Percentiles rank a stretch among this genome's conserved stretches.
Evolutionary conservation across 345 rosid species (phyloP).

Genomic region (Ceriops tagal): DNA sequence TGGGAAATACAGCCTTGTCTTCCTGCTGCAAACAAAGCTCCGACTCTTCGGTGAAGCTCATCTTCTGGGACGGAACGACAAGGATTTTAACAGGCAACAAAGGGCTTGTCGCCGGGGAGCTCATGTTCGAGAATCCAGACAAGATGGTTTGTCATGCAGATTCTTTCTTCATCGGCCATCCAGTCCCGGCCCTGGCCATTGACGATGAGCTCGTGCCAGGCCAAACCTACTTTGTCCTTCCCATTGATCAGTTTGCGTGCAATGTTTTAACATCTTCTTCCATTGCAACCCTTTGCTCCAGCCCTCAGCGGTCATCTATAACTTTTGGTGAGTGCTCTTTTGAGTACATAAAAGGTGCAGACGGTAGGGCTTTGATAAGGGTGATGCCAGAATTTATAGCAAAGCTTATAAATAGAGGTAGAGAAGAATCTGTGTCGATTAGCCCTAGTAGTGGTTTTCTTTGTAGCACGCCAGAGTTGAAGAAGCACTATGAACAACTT

Average conservation of each 20-base stretch:
- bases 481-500: conserved; percentile 73
- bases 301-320: conserved; percentile 32
- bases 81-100: conserved; percentile 34
- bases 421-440: not conserved
- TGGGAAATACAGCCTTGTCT: conserved; percentile 41
- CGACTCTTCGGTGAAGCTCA: conserved; percentile 36
- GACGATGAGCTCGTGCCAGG: conserved; percentile 63
- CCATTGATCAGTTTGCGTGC: conserved; percentile 58
- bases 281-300: conserved; percentile 51
- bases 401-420: conserved; percentile 10
- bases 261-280: conserved; percentile 51
- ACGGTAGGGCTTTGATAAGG: conserved; percentile 26
- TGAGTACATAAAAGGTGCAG: conserved; percentile 12
- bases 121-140: conserved; percentile 89
- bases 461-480: conserved; percentile 88
- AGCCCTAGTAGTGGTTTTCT: conserved; percentile 30
- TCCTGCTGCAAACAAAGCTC: conserved; percentile 34
- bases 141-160: conserved; percentile 77
- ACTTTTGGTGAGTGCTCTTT: conserved; percentile 36
- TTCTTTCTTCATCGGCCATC: conserved; percentile 86
- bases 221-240: conserved; percentile 75
- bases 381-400: conserved; percentile 24
- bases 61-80: conserved; percentile 60
- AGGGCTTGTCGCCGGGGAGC: conserved; percentile 76
- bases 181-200: conserved; percentile 59